Percentiles rank a stretch among this genome's conserved stretches.
Conservation (phyloP, 2,329 filamentous ascomycete genomes). For the Lasiodiplodia sp. region DNA sequence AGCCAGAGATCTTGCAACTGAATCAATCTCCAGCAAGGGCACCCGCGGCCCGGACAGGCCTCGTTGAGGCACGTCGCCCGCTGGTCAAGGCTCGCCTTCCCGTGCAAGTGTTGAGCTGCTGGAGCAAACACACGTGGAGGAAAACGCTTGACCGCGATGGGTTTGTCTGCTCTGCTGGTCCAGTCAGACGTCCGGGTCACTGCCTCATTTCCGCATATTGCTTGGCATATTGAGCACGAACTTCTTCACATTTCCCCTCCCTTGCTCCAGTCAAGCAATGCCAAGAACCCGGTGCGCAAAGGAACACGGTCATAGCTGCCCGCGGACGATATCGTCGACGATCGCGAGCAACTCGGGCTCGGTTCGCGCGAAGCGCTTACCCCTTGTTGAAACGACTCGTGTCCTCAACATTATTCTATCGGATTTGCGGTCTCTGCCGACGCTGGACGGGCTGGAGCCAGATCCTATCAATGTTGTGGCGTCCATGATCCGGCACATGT, state of each 20-base stretch:
- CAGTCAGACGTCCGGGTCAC: not conserved
- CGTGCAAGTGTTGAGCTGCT: not conserved
- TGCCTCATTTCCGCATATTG: not conserved
- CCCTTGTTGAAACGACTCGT: constrained; percentile 18
- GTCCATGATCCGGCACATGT: constrained; percentile 6
- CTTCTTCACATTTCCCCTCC: not conserved
- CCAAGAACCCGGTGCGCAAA: constrained; percentile 14
- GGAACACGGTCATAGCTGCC: not conserved
- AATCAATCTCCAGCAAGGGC: not conserved
- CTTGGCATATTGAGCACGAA: not conserved
- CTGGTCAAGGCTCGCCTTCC: not conserved
- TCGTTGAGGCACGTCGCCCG: not conserved
- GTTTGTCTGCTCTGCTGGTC: not conserved
- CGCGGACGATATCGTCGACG: not conserved
- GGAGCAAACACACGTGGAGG: not conserved
- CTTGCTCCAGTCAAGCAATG: constrained; percentile 22
- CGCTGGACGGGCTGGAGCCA: not conserved
- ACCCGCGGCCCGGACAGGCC: not conserved
- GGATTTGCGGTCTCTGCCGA: constrained; percentile 20
- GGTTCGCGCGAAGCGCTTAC: not conserved
- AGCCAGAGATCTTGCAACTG: constrained; percentile 12
- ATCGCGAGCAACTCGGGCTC: constrained; percentile 2
- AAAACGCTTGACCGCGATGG: not conserved
- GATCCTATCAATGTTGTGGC: not conserved
- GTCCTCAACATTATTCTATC: constrained; percentile 21